Percentiles rank a stretch among this genome's conserved stretches.
Evolutionary conservation across 495 filamentous ascomycete genomes (phyloP).

Genomic region (Daldinia concentrica): DNA sequence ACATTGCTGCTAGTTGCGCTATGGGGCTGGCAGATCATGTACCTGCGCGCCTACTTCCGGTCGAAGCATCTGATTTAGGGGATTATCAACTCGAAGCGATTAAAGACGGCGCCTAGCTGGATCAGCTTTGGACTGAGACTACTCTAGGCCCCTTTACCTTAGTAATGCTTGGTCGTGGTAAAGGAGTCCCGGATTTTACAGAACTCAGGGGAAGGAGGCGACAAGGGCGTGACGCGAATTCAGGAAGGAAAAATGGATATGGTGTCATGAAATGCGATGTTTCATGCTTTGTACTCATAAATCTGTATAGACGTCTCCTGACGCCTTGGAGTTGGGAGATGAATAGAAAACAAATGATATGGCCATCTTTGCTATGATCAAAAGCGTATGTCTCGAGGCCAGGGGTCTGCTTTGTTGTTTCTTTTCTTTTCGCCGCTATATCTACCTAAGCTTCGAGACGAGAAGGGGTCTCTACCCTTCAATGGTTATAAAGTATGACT

Average conservation of each 20-base stretch:
- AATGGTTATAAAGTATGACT: no score
- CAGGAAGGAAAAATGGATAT: conserved; percentile 32
- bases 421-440: no score
- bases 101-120: not conserved
- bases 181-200: conserved; percentile 25
- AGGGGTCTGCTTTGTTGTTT: no score
- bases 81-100: not conserved
- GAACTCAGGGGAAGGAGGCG: conserved; percentile 11
- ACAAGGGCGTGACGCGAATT: conserved; percentile 29
- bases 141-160: conserved; percentile 11
- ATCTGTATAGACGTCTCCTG: conserved; percentile 35
- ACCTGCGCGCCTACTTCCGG: conserved; percentile 97
- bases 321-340: conserved; percentile 22
- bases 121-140: not conserved
- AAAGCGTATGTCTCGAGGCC: no score
- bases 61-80: conserved; percentile 87
- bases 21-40: conserved; percentile 97
- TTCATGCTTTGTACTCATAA: conserved; percentile 43
- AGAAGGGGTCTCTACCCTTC: no score
- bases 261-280: conserved; percentile 37
- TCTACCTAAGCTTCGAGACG: no score
- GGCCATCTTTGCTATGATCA: not conserved
- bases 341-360: conserved; percentile 30
- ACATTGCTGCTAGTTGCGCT: conserved; percentile 92
- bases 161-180: conserved; percentile 5